Evolutionary conservation across 2,329 filamentous ascomycete species (phyloP).

Genomic region (Huntiella omanensis): DNA sequence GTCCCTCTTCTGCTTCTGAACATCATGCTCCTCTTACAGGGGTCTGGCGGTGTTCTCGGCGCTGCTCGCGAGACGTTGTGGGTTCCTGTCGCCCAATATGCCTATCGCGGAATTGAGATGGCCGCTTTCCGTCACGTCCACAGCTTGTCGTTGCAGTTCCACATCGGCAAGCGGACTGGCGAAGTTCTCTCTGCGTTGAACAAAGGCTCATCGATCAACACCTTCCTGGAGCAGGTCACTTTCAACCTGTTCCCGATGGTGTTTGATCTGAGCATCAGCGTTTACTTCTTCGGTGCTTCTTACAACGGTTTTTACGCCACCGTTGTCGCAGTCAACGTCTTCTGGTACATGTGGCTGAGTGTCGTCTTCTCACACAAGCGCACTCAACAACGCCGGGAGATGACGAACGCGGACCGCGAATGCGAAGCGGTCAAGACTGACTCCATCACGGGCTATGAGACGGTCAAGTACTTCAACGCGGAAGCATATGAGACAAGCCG

Average conservation of each 20-base stretch:
- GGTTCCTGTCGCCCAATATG: constrained; percentile 95
- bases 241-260: constrained; percentile 94
- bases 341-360: constrained; percentile 91
- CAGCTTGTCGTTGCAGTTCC: constrained; percentile 84
- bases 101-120: constrained; percentile 82
- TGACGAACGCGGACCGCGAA: constrained; percentile 87
- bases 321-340: constrained; percentile 75
- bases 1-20: constrained; percentile 25
- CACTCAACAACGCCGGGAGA: constrained; percentile 74
- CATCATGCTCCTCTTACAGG: constrained; percentile 43
- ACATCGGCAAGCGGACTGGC: constrained; percentile 88
- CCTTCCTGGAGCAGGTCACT: constrained; percentile 87
- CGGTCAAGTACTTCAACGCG: constrained; percentile 79
- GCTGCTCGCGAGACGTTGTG: constrained; percentile 69
- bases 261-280: constrained; percentile 69
- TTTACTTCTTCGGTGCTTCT: constrained; percentile 56
- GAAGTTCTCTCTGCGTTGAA: constrained; percentile 90
- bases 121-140: constrained; percentile 97
- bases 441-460: constrained; percentile 96
- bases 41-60: constrained; percentile 70
- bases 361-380: constrained; percentile 90
- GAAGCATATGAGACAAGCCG: constrained; percentile 61
- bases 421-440: constrained; percentile 98
- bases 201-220: constrained; percentile 91
- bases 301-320: constrained; percentile 49